Evolutionary conservation across 2,329 filamentous ascomycete species (phyloP).

Genomic region (Alternaria tenuissima): DNA sequence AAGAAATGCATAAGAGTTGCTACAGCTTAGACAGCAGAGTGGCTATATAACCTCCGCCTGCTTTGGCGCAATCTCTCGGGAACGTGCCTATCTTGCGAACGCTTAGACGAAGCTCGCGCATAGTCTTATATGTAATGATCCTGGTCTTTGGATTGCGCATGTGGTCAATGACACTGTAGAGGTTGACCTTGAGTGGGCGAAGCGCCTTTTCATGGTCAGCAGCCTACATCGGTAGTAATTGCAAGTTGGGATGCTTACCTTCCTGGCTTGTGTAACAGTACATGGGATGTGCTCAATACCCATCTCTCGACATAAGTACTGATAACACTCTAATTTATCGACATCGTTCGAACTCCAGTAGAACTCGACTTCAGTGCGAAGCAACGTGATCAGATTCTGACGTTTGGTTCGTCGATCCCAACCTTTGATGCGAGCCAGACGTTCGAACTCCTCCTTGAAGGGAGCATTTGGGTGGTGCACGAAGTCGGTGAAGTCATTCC

Average conservation of each 20-base stretch:
- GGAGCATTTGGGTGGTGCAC: slow-evolving; percentile 20
- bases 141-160: slow-evolving; percentile 27
- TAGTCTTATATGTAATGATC: slow-evolving; percentile 24
- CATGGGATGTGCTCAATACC: slow-evolving; percentile 24
- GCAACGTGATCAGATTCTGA: slow-evolving; percentile 17
- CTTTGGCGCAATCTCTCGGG: slow-evolving; percentile 31
- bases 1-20: slow-evolving; percentile 4
- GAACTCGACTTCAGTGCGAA: slow-evolving; percentile 30
- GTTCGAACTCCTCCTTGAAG: slow-evolving; percentile 31
- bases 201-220: slow-evolving; percentile 24
- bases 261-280: slow-evolving; percentile 38
- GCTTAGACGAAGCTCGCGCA: slow-evolving; percentile 22
- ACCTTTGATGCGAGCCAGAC: slow-evolving; percentile 23
- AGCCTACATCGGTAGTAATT: neutral
- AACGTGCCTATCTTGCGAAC: slow-evolving; percentile 26
- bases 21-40: slow-evolving; percentile 20
- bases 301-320: slow-evolving; percentile 37
- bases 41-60: slow-evolving; percentile 31
- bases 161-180: slow-evolving; percentile 36
- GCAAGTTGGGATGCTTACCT: slow-evolving; percentile 20
- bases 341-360: slow-evolving; percentile 24
- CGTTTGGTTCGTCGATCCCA: slow-evolving; percentile 11
- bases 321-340: slow-evolving; percentile 32
- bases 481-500: slow-evolving; percentile 28
- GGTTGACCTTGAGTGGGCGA: slow-evolving; percentile 33